A percentile compares a stretch with the other conserved stretches of the same genome.
These are phyloP conservation scores for Leccinum arenicola DNA, from an alignment of 768 basidiomycete species.

Conservation along the genomic window DNA sequence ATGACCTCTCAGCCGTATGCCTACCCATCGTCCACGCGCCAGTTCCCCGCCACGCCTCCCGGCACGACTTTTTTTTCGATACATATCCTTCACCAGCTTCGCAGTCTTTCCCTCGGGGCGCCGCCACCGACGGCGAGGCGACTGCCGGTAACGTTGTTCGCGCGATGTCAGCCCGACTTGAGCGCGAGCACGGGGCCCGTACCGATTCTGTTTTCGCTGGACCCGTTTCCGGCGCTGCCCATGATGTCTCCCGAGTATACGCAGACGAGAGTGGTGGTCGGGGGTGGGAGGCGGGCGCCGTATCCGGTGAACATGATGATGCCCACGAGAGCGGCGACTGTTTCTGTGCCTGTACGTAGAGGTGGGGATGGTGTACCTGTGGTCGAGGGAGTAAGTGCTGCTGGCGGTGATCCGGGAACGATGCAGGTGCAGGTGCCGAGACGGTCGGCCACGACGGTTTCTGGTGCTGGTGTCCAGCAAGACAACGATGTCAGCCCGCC, in stretches of 20 bases:
- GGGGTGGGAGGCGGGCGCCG: neutral
- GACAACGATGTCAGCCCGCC: neutral
- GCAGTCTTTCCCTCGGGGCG: slow-evolving; percentile 11
- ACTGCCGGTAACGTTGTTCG: slow-evolving; percentile 53
- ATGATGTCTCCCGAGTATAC: neutral
- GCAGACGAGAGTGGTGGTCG: neutral
- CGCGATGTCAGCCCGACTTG: slow-evolving; percentile 51
- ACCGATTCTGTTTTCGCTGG: slow-evolving; percentile 56
- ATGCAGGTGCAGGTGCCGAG: slow-evolving; percentile 22
- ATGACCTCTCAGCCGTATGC: slow-evolving; percentile 18
- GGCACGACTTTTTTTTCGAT: slow-evolving; percentile 31
- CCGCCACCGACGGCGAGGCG: slow-evolving; percentile 24
- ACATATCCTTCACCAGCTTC: slow-evolving; percentile 26
- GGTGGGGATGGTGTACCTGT: neutral
- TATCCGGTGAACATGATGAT: slow-evolving; percentile 1
- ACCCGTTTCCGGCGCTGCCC: slow-evolving; percentile 40
- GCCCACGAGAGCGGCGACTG: slow-evolving; percentile 30
- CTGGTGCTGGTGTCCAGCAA: neutral
- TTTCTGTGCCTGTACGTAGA: slow-evolving; percentile 31
- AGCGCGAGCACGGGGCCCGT: slow-evolving; percentile 51
- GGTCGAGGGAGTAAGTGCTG: neutral
- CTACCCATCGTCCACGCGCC: neutral
- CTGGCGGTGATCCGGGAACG: neutral
- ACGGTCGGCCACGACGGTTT: slow-evolving; percentile 9
- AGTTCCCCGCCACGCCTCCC: slow-evolving; percentile 12